Evolutionary conservation across 352 stramenopile genomes (phyloP), one percentile per base, ranked within the genome.

Genomic region (Phytophthora fragariae): DNA sequence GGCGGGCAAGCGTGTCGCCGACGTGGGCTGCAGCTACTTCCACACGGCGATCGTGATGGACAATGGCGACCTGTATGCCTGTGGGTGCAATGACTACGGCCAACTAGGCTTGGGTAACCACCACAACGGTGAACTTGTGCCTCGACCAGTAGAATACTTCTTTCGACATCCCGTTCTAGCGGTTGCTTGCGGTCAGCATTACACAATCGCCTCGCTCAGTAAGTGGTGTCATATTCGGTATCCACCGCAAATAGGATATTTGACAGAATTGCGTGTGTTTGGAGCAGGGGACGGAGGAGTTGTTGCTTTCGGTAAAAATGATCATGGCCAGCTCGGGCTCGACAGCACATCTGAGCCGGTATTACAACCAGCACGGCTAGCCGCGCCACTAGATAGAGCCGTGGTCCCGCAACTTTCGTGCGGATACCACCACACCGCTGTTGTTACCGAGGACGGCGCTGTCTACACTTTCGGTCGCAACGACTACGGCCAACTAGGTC

Each of bases 21-120:
- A 94, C 46, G 93, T 95, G 8, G 86, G 88, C 4, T 98, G 93
- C 72, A 98, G 93, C 75, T 98, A 98, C 68, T 98, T 98, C 68
- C 95, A 98, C 82, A 97, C 86, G 1, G 76, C 93, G 39, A 83
- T 98, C 39, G 78, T 93, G 24, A 94, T 86, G 27, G 79, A 84
- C 15, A 88, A 91, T 35, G 91, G 91, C 11, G 83, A 94, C 39
- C 72, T 98, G 37, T 97, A 88, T 50, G 71, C 89, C 9, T 98
- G 95, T 54, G 95, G 95, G 2, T 91, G 93, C 41, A 98, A 98
- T 65, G 93, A 98, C 73, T 98, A 97, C 57, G 93, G 94, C 0
- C 95, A 98, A 63, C 77, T 98, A 0, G 94, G 94, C 19, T 84
- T 80, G 33, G 83, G 82, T 14, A 90, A 95, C 52, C 81, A 75